phyloP scores from a whole-genome alignment of 2,329 filamentous ascomycete genomes.

The Colletotrichum higginsianum region DNA sequence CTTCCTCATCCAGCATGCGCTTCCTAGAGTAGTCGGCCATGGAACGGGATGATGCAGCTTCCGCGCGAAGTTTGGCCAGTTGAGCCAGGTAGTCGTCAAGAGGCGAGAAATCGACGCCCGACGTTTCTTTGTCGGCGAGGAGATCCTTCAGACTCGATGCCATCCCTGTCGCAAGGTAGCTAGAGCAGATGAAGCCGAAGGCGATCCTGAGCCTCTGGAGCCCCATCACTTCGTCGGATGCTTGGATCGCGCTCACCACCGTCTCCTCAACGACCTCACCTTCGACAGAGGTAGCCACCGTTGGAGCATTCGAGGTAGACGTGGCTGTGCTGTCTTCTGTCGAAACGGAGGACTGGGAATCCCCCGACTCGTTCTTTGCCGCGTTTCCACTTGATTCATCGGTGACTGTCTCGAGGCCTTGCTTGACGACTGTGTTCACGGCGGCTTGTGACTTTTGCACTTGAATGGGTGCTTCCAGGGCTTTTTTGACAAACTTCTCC shows the following conservation, averaged over 20 bases:
- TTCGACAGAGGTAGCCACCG: conserved; percentile 61
- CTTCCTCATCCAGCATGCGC: conserved; percentile 76
- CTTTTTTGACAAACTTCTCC: conserved; percentile 83
- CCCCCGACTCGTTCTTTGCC: conserved; percentile 51
- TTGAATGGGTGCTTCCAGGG: conserved; percentile 82
- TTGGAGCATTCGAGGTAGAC: conserved; percentile 58
- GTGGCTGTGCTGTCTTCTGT: conserved; percentile 54
- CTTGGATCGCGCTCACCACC: conserved; percentile 59
- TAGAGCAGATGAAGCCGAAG: conserved; percentile 74
- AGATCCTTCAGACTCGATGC: conserved; percentile 58
- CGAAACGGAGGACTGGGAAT: conserved; percentile 60
- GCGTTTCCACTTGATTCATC: conserved; percentile 48
- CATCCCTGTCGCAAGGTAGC: conserved; percentile 69
- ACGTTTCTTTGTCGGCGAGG: conserved; percentile 54
- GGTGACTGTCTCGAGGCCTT: conserved; percentile 9
- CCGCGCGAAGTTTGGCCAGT: conserved; percentile 77
- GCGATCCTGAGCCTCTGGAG: conserved; percentile 77
- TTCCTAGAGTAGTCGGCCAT: conserved; percentile 81
- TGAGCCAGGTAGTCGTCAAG: conserved; percentile 79
- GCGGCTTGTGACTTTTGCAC: conserved; percentile 73
- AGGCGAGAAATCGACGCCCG: conserved; percentile 74
- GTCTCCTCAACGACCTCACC: conserved; percentile 52
- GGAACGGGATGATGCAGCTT: conserved; percentile 79
- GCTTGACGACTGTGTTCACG: conserved; percentile 32
- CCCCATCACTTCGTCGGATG: conserved; percentile 63